A percentile compares a stretch with the other conserved stretches of the same genome.
These are phyloP conservation scores for Dictyophora rubrovolvata DNA, from an alignment of 768 basidiomycete genomes.

Conservation along the genomic window DNA sequence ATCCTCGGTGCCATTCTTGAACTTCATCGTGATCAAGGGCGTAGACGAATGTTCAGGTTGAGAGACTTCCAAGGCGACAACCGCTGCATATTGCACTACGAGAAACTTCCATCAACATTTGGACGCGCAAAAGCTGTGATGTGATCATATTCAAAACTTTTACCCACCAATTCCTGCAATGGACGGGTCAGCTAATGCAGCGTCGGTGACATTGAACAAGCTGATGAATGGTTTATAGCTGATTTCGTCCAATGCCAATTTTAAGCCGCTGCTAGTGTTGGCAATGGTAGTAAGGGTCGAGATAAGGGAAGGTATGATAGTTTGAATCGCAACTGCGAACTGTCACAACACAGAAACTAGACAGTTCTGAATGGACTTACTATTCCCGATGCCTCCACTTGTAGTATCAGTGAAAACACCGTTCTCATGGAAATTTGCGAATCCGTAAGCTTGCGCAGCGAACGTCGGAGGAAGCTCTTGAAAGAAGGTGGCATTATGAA, in stretches of 20 bases:
- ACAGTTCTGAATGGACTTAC: conserved; percentile 33
- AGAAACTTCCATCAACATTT: not conserved
- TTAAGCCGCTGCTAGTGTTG: conserved; percentile 69
- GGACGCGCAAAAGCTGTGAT: conserved; percentile 27
- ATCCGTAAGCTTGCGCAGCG: conserved; percentile 60
- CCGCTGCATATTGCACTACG: conserved; percentile 62
- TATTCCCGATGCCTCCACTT: conserved; percentile 64
- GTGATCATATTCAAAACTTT: conserved; percentile 52
- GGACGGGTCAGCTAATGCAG: not conserved
- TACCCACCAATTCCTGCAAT: conserved; percentile 34
- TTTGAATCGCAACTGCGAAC: conserved; percentile 68
- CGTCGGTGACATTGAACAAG: conserved; percentile 59
- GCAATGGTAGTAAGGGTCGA: conserved; percentile 66
- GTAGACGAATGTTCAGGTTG: conserved; percentile 63
- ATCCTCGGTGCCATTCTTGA: conserved; percentile 68
- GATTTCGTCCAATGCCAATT: conserved; percentile 66
- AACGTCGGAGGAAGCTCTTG: conserved; percentile 72
- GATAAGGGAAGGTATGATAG: conserved; percentile 63
- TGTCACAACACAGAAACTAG: not conserved
- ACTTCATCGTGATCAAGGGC: conserved; percentile 75
- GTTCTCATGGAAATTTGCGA: conserved; percentile 74
- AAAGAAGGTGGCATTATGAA: conserved; percentile 76
- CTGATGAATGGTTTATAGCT: conserved; percentile 91
- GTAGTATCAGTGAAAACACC: conserved; percentile 58
- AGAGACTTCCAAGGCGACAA: conserved; percentile 70